Base-by-base conservation (phyloP, 495 filamentous ascomycete genomes). In the Trichocladium antarcticum region DNA sequence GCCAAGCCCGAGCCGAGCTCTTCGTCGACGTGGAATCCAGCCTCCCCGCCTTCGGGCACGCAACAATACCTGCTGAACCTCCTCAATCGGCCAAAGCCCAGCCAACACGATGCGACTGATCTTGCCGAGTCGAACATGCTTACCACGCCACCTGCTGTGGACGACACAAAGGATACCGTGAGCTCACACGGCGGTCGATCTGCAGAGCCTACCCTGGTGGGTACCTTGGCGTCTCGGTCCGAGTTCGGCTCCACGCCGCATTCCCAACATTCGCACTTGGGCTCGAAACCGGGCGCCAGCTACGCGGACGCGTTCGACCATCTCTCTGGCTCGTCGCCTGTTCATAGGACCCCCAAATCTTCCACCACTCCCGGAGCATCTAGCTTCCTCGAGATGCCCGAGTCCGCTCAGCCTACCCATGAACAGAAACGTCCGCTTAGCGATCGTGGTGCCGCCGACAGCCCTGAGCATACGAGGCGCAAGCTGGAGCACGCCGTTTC, bases 51-150 rank as follows among this genome's bases (percentile, higher is more conserved):
- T 1, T 53, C 55, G 1, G 68, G 73, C 54, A 75, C 74, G 10
- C 73, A 76, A 49, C 64, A 68, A 28, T 76, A 74, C 38, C 66
- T 79, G 19, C 66, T 79, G 34, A 69, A 73, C 44, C 57, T 79
- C 14, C 59, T 79, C 17, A 71, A 74, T 46, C 68, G 68, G 35
- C 76, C 71, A 38, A 78, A 80, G 68, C 71, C 71, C 37, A 61
- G 69, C 34, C 70, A 78, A 57, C 67, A 65, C 45, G 69, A 75
- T 35, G 54, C 59, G 52, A 47, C 66, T 66, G 59, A 74, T 60
- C 45, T 56, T 55, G 60, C 67, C 36, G 56, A 68, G 37, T 51
- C 71, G 53, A 40, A 61, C 64, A 49, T 71, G 2, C 49, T 68
- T 31, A 68, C 61, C 12, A 66, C 69, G 20, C 67, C 66, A 34